These are phyloP conservation scores for Coemansia aciculifera DNA, from an alignment of 192 early-diverging fungal genomes.

Conservation along the genomic window DNA sequence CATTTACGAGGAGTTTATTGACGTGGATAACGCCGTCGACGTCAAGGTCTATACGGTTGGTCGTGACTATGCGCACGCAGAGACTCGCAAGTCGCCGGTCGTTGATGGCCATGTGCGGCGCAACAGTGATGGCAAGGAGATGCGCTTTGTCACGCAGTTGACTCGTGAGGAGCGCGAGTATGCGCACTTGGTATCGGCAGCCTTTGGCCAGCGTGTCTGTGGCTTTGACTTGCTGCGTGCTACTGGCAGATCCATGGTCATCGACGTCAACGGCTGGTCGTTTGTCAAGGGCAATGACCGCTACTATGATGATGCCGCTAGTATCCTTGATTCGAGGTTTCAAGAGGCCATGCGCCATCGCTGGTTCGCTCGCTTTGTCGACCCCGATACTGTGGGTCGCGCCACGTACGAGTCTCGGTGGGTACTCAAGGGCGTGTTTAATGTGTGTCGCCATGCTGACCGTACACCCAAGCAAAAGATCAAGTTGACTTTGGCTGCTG, in stretches of 20 bases:
- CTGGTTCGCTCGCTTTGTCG: slow-evolving; percentile 60
- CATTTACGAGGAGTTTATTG: slow-evolving; percentile 95
- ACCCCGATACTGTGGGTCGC: slow-evolving; percentile 53
- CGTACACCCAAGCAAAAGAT: slow-evolving; percentile 97
- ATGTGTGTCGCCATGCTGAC: slow-evolving; percentile 92
- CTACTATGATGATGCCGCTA: slow-evolving; percentile 87
- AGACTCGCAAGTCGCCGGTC: slow-evolving; percentile 95
- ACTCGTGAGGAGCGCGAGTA: slow-evolving; percentile 75
- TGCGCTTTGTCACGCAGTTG: slow-evolving; percentile 88
- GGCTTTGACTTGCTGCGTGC: slow-evolving; percentile 93
- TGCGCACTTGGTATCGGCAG: slow-evolving; percentile 67
- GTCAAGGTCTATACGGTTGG: slow-evolving; percentile 98
- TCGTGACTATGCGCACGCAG: slow-evolving; percentile 85
- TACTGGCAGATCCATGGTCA: slow-evolving; percentile 76
- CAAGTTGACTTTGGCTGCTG: slow-evolving; percentile 78
- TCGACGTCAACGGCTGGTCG: slow-evolving; percentile 99
- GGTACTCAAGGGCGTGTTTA: slow-evolving; percentile 90
- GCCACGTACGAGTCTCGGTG: slow-evolving; percentile 75
- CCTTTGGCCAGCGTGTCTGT: slow-evolving; percentile 94
- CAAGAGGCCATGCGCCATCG: slow-evolving; percentile 64
- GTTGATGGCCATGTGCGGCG: slow-evolving; percentile 94
- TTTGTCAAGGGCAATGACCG: slow-evolving; percentile 96
- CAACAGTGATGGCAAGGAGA: slow-evolving; percentile 96
- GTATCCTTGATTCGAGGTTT: slow-evolving; percentile 75
- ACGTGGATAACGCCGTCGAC: slow-evolving; percentile 92